Evolutionary conservation across 1,139 yeast species (phyloP).

Genomic region (Hyphopichia pseudoburtonii): DNA sequence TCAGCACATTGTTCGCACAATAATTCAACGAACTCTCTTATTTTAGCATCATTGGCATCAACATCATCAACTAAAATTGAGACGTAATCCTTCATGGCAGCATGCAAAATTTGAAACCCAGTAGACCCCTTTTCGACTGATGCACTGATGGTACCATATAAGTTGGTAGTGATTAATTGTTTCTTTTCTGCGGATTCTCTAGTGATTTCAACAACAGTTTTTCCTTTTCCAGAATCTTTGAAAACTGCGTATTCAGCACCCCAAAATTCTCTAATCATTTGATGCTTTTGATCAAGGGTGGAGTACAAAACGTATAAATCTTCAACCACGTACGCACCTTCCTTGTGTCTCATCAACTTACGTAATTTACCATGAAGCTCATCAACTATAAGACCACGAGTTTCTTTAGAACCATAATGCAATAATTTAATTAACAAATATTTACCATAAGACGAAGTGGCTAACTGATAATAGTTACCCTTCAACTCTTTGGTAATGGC

Average conservation of each 20-base stretch:
- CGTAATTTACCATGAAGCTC: slow-evolving; percentile 90
- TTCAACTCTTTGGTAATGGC: slow-evolving; percentile 67
- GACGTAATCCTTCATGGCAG: slow-evolving; percentile 89
- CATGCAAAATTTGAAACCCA: slow-evolving; percentile 94
- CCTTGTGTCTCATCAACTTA: slow-evolving; percentile 93
- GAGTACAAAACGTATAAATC: slow-evolving; percentile 88
- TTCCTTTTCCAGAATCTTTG: slow-evolving; percentile 68
- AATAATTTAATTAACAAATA: slow-evolving; percentile 83
- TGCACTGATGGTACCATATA: slow-evolving; percentile 81
- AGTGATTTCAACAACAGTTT: slow-evolving; percentile 65
- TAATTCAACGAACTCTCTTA: slow-evolving; percentile 79
- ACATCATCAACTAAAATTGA: slow-evolving; percentile 58
- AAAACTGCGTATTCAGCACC: slow-evolving; percentile 95
- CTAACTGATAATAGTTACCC: slow-evolving; percentile 77
- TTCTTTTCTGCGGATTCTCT: slow-evolving; percentile 79
- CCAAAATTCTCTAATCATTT: slow-evolving; percentile 94
- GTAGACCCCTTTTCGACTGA: slow-evolving; percentile 95
- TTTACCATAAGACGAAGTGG: slow-evolving; percentile 92
- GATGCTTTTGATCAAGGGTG: slow-evolving; percentile 78
- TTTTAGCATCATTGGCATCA: slow-evolving; percentile 54
- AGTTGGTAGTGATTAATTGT: slow-evolving; percentile 70
- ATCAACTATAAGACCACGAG: slow-evolving; percentile 70
- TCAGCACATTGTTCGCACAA: slow-evolving; percentile 90
- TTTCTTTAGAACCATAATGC: slow-evolving; percentile 86
- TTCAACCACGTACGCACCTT: slow-evolving; percentile 98